These are phyloP conservation scores for Ustulina deusta DNA, from an alignment of 2,329 filamentous ascomycete genomes.

Conservation along the genomic window DNA sequence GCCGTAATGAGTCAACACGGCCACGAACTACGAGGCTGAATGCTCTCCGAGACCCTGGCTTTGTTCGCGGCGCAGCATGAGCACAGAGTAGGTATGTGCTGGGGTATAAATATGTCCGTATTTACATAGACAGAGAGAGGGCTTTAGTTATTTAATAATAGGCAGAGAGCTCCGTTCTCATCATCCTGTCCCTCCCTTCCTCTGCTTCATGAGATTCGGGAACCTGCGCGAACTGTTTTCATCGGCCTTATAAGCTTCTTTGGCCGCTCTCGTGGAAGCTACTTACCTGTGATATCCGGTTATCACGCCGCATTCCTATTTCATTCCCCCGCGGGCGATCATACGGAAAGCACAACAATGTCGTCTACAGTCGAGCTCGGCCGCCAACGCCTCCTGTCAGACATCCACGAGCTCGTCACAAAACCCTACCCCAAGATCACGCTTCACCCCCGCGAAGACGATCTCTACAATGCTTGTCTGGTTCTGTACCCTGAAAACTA, in stretches of 20 bases:
- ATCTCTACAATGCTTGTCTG: conserved; percentile 56
- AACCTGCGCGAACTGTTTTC: not conserved
- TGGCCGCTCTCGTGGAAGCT: not conserved
- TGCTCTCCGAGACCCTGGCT: not conserved
- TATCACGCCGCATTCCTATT: too few relatives aligned
- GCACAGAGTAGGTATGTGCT: not conserved
- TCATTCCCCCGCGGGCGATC: not conserved
- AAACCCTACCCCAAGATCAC: conserved; percentile 61
- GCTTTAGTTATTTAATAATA: not conserved
- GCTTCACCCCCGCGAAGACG: conserved; percentile 54
- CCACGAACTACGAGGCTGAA: not conserved
- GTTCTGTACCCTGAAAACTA: conserved; percentile 57
- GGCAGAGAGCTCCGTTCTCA: not conserved
- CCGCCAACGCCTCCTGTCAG: conserved; percentile 54
- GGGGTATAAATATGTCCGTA: not conserved
- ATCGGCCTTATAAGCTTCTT: not conserved
- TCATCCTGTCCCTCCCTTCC: not conserved
- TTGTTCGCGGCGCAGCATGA: not conserved
- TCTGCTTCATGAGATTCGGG: not conserved
- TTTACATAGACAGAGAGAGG: not conserved
- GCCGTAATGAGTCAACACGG: conserved; percentile 1
- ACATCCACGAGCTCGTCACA: conserved; percentile 59
- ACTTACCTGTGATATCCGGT: not conserved
- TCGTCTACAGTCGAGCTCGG: conserved; percentile 1
- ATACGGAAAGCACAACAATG: not conserved